A percentile compares a stretch with the other conserved stretches of the same genome.
These are phyloP conservation scores for Mycena olivaceomarginata DNA, from an alignment of 768 basidiomycete genomes.

Conservation along the genomic window DNA sequence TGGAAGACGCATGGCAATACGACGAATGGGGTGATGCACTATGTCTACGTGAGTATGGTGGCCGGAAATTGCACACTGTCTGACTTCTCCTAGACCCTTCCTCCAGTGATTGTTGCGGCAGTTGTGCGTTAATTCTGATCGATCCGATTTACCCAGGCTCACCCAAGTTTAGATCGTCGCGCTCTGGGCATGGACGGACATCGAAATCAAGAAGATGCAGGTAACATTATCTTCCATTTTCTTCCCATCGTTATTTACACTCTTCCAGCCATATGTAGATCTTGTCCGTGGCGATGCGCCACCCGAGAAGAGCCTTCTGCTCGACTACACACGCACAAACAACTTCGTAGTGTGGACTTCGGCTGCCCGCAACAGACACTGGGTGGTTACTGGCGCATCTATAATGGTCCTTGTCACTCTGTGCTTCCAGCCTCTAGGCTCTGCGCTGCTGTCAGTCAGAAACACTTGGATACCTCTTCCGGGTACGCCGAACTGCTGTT, in stretches of 20 bases:
- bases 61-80: slow-evolving; percentile 7
- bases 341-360: slow-evolving; percentile 69
- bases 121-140: slow-evolving; percentile 54
- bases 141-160: slow-evolving; percentile 10
- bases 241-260: slow-evolving; percentile 5
- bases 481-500: slow-evolving; percentile 51
- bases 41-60: slow-evolving; percentile 67
- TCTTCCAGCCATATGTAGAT: slow-evolving; percentile 71
- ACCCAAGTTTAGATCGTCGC: slow-evolving; percentile 60
- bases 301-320: slow-evolving; percentile 68
- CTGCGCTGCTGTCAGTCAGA: slow-evolving; percentile 68
- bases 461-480: slow-evolving; percentile 65
- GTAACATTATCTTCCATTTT: slow-evolving; percentile 48
- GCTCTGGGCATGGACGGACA: slow-evolving; percentile 75
- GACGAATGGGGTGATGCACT: slow-evolving; percentile 65
- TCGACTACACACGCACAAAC: slow-evolving; percentile 75
- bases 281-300: slow-evolving; percentile 74
- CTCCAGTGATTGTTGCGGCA: slow-evolving; percentile 70
- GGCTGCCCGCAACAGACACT: slow-evolving; percentile 68
- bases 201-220: slow-evolving; percentile 76
- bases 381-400: slow-evolving; percentile 69
- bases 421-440: slow-evolving; percentile 71
- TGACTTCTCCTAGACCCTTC: slow-evolving; percentile 63
- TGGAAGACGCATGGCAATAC: slow-evolving; percentile 63
- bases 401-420: slow-evolving; percentile 69